phyloP scores from a whole-genome alignment of 208 protist genomes.

The Trypanosoma lewisi region DNA sequence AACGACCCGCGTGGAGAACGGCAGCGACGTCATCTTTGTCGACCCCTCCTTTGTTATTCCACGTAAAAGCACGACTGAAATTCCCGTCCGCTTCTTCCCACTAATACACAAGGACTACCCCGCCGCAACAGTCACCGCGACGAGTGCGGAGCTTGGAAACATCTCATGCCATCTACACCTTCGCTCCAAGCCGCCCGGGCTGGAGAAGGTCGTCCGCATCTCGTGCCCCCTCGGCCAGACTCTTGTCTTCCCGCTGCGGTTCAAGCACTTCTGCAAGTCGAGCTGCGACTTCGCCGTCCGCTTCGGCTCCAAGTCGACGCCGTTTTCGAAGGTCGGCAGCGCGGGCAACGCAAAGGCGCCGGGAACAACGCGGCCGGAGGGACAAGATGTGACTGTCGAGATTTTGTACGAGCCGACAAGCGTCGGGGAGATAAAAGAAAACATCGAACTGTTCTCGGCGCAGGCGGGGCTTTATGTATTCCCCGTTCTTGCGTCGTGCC shows the following conservation, averaged over 20 bases:
- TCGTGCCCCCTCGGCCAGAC: constrained; percentile 85
- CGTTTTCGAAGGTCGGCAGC: constrained; percentile 51
- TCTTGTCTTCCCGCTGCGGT: constrained; percentile 60
- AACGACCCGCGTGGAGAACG: constrained; percentile 51
- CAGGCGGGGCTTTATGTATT: constrained; percentile 91
- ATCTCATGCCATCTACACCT: constrained; percentile 75
- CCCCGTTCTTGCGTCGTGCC: constrained; percentile 85
- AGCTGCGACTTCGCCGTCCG: constrained; percentile 87
- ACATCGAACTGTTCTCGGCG: constrained; percentile 81
- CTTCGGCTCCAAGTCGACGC: constrained; percentile 36
- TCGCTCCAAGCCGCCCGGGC: constrained; percentile 37
- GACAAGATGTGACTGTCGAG: constrained; percentile 90
- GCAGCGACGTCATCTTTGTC: constrained; percentile 53
- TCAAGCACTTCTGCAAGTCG: constrained; percentile 61
- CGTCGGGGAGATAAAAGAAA: constrained; percentile 77
- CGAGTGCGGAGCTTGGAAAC: constrained; percentile 79
- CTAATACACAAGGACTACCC: constrained; percentile 69
- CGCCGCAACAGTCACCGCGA: constrained; percentile 59
- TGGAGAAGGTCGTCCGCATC: constrained; percentile 80
- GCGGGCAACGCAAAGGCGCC: constrained; percentile 40
- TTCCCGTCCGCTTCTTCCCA: constrained; percentile 89
- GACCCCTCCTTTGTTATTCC: constrained; percentile 58
- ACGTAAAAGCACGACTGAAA: constrained; percentile 50
- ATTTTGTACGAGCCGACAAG: constrained; percentile 92
- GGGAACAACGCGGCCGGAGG: constrained; percentile 36